Evolutionary conservation across 139 green algal genomes (phyloP), one percentile per base, ranked within the genome.

Genomic region (Chlamydomonas sp.): DNA sequence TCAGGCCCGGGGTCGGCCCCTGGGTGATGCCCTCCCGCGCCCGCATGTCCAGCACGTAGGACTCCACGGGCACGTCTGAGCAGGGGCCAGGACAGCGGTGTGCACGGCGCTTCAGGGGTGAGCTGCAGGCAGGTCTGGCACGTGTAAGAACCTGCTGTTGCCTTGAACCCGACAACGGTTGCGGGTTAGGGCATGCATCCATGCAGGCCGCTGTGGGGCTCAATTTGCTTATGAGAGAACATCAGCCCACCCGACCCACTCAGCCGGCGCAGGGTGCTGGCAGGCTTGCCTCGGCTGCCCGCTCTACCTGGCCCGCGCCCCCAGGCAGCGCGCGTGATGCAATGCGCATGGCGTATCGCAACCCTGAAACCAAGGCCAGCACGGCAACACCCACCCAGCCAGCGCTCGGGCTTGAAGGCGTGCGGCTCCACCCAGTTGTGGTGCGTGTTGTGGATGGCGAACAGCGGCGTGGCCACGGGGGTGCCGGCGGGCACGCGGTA

Each of bases 11-110:
- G 58, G 78, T 8, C 59, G 15, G 59, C 69, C 71, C 14, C 59
- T 59, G 61, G 72, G 4, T 69, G 3, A n/a, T 0, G 84, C 71
- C 83, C 83, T 87, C 82, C 16, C 61, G 68, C 8, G 59, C 5
- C 49, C 87, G 79, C 79, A 80, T 86, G 73, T 92, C 83, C 63
- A 92, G 82, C 61, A 93, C 90, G 77, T 91, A 95, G 1, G 86
- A 74, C 88, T 95, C 92, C 2, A 91, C 69, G 2, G 89, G 91
- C 79, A 92, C 92, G 14, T 69, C 66, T 93, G 85, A 67, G 90
- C 79, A 18, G n/a, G 57, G 12, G 63, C 31, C 63, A 18, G 63
- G 49, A 63, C 12, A 73, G 5, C 31, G 31, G 31, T 0, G 31
- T 49, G 31, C 31, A 49, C 31, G 31, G 31, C 31, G 31, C 31